A percentile compares a stretch with the other conserved stretches of the same genome.
Evolutionary conservation across 169 alveolate species (phyloP).

Genomic region (Plasmodium reichenowi): DNA sequence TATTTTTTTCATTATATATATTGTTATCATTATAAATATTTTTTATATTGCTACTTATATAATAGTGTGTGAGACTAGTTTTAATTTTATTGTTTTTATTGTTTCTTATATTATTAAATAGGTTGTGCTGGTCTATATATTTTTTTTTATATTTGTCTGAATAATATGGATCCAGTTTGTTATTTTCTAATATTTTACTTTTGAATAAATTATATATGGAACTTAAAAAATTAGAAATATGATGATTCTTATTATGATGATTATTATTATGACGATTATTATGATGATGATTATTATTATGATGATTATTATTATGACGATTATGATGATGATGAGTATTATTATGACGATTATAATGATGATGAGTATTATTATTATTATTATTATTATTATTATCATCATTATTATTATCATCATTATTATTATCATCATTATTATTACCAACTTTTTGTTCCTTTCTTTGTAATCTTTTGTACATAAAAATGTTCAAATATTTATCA

Average conservation of each 20-base stretch:
- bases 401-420: background rate
- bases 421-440: too few relatives aligned
- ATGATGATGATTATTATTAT: too few relatives aligned
- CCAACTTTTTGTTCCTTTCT: background rate
- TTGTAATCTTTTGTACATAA: background rate
- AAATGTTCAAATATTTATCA: background rate
- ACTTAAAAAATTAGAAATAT: constrained; percentile 5
- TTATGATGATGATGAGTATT: too few relatives aligned
- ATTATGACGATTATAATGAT: too few relatives aligned
- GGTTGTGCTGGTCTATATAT: constrained; percentile 19
- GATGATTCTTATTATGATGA: too few relatives aligned
- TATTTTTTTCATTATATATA: constrained; percentile 67
- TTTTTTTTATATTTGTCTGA: constrained; percentile 1
- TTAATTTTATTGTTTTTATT: constrained; percentile 71
- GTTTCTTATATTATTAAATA: constrained; percentile 53
- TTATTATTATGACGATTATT: too few relatives aligned
- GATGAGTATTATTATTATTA: too few relatives aligned
- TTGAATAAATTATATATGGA: constrained; percentile 12
- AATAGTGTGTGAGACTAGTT: constrained; percentile 75
- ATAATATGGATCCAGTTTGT: constrained; percentile 4
- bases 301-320: too few relatives aligned
- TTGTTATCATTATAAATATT: constrained; percentile 17
- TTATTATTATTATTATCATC: too few relatives aligned
- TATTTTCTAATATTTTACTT: background rate
- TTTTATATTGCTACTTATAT: constrained; percentile 66